Evolutionary conservation across 371 early-diverging fungal genomes (phyloP).

Genomic region (Syncephalastrum racemosum): DNA sequence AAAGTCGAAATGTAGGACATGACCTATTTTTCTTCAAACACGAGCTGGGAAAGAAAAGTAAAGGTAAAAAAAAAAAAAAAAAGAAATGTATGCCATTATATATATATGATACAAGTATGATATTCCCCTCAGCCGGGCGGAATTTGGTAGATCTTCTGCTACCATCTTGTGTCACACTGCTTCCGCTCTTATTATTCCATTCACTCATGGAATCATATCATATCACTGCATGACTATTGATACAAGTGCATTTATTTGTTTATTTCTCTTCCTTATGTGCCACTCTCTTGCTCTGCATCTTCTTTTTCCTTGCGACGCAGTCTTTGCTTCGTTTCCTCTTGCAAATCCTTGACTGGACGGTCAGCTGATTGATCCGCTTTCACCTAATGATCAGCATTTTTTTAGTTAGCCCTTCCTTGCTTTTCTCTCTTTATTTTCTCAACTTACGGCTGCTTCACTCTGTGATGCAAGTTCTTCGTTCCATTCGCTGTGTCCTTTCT

Average conservation of each 20-base stretch:
- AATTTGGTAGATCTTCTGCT: not conserved
- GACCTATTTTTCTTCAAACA: not conserved
- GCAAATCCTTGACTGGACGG: slow-evolving; percentile 4
- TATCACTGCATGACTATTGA: too few relatives aligned
- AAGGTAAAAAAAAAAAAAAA: slow-evolving; percentile 8
- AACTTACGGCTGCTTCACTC: slow-evolving; percentile 44
- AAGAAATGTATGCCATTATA: slow-evolving; percentile 4
- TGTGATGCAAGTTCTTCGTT: slow-evolving; percentile 42
- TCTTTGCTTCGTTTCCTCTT: slow-evolving; percentile 6
- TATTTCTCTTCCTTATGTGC: not conserved
- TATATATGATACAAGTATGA: not conserved
- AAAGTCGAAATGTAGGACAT: slow-evolving; percentile 52
- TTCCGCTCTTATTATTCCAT: too few relatives aligned
- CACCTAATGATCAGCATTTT: slow-evolving; percentile 19
- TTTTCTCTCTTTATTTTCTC: not conserved
- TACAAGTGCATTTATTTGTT: too few relatives aligned
- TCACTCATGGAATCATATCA: too few relatives aligned
- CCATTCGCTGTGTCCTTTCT: slow-evolving; percentile 26
- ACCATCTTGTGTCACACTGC: too few relatives aligned
- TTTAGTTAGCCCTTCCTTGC: not conserved
- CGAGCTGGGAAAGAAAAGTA: slow-evolving; percentile 9
- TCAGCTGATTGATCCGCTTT: slow-evolving; percentile 38
- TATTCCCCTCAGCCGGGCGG: not conserved
- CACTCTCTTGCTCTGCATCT: not conserved
- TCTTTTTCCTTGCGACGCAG: slow-evolving; percentile 1